These are phyloP conservation scores for Microdochium bolleyi DNA, from an alignment of 2,329 filamentous ascomycete genomes.

Conservation along the genomic window DNA sequence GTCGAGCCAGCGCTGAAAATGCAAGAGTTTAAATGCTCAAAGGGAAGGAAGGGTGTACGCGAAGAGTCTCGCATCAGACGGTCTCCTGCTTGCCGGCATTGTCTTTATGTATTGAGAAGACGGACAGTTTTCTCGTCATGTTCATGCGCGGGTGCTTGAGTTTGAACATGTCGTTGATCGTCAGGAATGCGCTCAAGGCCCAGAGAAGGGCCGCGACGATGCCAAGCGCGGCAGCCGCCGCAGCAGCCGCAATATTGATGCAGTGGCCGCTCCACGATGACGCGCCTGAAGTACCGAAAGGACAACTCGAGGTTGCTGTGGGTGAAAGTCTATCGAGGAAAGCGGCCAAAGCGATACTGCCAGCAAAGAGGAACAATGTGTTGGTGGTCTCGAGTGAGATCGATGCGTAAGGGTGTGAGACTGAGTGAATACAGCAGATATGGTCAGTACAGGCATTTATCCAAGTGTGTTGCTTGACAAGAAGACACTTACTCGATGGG, in stretches of 20 bases:
- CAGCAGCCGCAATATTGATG: constrained; percentile 45
- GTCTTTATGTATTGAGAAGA: background rate
- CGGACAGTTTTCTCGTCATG: background rate
- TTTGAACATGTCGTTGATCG: constrained; percentile 26
- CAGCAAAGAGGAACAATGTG: constrained; percentile 48
- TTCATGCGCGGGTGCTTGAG: background rate
- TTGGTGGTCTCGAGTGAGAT: constrained; percentile 43
- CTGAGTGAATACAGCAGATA: constrained; percentile 13
- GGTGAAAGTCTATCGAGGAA: constrained; percentile 30
- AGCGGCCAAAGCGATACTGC: constrained; percentile 49
- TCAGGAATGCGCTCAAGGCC: constrained; percentile 37
- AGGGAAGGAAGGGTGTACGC: too few species aligned
- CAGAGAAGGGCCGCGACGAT: constrained; percentile 46
- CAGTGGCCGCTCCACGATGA: constrained; percentile 48
- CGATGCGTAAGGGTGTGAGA: constrained; percentile 38
- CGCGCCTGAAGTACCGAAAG: constrained; percentile 18
- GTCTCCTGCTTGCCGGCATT: too few species aligned
- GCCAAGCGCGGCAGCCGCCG: constrained; percentile 45
- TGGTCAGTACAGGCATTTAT: background rate
- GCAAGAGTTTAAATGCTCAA: too few species aligned
- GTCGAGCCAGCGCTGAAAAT: background rate
- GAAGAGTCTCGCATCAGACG: too few species aligned
- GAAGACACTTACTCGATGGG: constrained; percentile 26
- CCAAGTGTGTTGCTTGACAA: background rate
- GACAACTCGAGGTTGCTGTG: background rate